Evolutionary conservation across 2,329 filamentous ascomycete species (phyloP).

Genomic region (Aspergillus sp.): DNA sequence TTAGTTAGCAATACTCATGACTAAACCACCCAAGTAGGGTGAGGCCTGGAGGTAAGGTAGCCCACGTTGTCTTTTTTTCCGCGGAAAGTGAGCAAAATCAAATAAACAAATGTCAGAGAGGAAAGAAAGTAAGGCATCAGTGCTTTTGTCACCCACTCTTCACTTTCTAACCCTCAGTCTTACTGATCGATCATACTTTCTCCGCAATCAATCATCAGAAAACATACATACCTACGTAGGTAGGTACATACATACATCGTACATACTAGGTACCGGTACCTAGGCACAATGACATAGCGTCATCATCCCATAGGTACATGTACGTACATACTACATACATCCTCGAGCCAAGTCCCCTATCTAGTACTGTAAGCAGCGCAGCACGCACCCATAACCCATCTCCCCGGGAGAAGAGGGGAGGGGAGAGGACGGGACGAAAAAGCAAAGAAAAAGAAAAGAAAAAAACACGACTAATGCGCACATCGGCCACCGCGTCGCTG

Average conservation of each 20-base stretch:
- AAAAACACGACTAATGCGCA: not conserved
- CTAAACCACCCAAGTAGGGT: not conserved
- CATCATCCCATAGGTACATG: not conserved
- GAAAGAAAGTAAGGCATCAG: slow-evolving; percentile 18
- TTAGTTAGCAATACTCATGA: not conserved
- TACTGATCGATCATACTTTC: not conserved
- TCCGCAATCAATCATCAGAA: not conserved
- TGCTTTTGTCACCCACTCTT: slow-evolving; percentile 7
- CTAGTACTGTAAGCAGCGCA: too few relatives aligned
- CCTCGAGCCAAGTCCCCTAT: too few relatives aligned
- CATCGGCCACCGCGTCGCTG: not conserved
- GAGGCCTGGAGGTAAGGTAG: not conserved
- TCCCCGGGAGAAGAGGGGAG: not conserved
- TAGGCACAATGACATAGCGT: not conserved
- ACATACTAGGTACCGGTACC: not conserved
- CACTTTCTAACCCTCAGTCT: not conserved
- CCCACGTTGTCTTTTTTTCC: not conserved
- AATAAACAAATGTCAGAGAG: not conserved
- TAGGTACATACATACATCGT: not conserved
- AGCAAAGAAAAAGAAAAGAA: not conserved
- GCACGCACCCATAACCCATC: not conserved
- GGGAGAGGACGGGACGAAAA: too few relatives aligned
- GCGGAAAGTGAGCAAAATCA: not conserved
- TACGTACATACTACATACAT: too few relatives aligned
- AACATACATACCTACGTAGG: too few relatives aligned